Base-by-base conservation (phyloP, 805 yeast species). In the Candida pseudoglaebosa region DNA sequence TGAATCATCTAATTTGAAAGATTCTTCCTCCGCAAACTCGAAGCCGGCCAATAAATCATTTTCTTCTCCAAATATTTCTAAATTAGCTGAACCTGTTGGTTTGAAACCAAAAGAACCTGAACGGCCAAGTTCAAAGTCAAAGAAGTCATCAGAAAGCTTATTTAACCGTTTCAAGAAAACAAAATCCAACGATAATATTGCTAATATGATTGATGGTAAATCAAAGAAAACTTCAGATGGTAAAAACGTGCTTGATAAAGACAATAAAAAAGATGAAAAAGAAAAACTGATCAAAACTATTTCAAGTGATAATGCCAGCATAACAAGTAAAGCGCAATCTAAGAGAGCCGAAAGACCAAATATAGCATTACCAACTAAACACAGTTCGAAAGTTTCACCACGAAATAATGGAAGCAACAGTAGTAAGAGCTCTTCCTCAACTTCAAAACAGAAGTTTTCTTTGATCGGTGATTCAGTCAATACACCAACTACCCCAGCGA, bases 61-160 rank as follows among this genome's bases (percentile, higher is more conserved):
- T 29, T 57, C 65, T 5, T 53, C 63, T 3, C 55, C 67, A n/a
- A 57, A 62, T 42, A 51, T 61, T 24, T 28, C 47, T 12, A 34
- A 40, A 5, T 39, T 47, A 24, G 29, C 34, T 14, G 16, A 36
- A 10, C 4, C 29, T 4, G 19, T 6, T 8, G 12, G 10, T 22
- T 22, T 31, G 9, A 20, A 32, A 13, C 28, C 40, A 9, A 17
- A 15, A 8, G 17, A 13, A 12, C 8, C 36, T 4, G 15, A 16
- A 34, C 37, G 12, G 8, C 32, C 26, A 7, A 32, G 5, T 12
- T 10, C 14, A 10, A 20, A 17, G 7, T 5, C 35, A 4, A 17
- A 16, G 15, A 13, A 10, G n/a, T 28, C 32, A 28, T 9, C 9
- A 6, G 35, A 17, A 4, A 32, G 19, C n/a, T 44, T 52, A n/a